Percentiles rank a stretch among this genome's conserved stretches.
Conservation (phyloP, 345 rosid species). For the Eucalyptus viminalis region DNA sequence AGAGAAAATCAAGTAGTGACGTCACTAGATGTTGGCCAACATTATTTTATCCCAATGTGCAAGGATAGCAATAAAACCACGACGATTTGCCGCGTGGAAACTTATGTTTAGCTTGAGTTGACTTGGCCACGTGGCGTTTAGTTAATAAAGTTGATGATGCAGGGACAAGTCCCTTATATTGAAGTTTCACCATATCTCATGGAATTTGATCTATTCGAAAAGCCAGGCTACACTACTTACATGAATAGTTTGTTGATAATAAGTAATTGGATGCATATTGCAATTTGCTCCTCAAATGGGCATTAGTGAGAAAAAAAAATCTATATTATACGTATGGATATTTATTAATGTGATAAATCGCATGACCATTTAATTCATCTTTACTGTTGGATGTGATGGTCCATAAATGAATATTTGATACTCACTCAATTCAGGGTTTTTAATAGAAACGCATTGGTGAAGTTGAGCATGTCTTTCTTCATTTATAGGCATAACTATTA, state of each 20-base stretch:
- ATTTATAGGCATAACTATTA: background rate
- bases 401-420: background rate
- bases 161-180: background rate
- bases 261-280: background rate
- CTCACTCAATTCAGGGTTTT: accelerated
- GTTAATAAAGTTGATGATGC: background rate
- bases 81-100: background rate
- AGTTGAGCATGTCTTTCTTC: background rate
- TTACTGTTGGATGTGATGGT: background rate
- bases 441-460: accelerated
- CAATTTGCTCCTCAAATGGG: background rate
- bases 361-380: background rate
- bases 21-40: background rate
- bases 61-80: background rate
- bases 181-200: background rate
- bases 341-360: background rate
- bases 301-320: background rate
- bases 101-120: background rate
- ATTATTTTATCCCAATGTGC: background rate
- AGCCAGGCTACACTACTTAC: background rate
- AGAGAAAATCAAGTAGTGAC: background rate
- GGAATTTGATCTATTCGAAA: background rate
- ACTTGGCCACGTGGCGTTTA: background rate
- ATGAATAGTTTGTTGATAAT: background rate
- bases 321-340: background rate